Evolutionary conservation across 2,329 filamentous ascomycete genomes (phyloP), one percentile per base, ranked within the genome.

Genomic region (Talaromyces sp.): DNA sequence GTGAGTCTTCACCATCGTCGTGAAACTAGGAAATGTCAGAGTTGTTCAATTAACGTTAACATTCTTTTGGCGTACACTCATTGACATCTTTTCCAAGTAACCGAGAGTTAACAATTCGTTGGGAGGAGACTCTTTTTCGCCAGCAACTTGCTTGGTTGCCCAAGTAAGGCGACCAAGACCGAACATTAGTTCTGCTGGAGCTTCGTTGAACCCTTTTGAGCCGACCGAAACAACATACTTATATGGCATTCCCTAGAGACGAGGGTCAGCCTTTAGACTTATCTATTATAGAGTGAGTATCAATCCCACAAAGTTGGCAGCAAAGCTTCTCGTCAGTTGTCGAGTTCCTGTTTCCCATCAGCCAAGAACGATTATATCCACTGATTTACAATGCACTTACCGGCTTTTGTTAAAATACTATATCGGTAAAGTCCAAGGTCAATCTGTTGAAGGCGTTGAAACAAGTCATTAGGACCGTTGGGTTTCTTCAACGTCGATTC

Each of bases 381-480:
- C 22, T 43, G 5, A 31, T 43, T 33, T 8, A 19, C 28, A 35
- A 41, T 22, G n/a, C 10, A 66, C 72, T 66, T 56, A 74, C 74
- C 73, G 3, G 69, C 63, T 7, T 68, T 66, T n/a, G 65, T 63
- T 28, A 63, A 53, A 35, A 77, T 56, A 0, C 64, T 66, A 60
- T 71, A 72, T 45, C 83, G 72, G 59, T 70, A 70, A n/a, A 85
- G 67, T 2, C 75, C 73, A 36, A 84, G 70, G 5, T 80, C 71
- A 0, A 64, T 64, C 2, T 63, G 43, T 50, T 84, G 79, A 2
- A 86, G 63, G 10, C 72, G 63, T 0, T 73, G 64, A 61, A 88
- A 89, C 60, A 91, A 75, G 2, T 83, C 79, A 64, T 91, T 75
- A 0, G 87, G 78, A 0, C 87, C 88, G 35, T 77, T 75, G 0